Conservation (phyloP, 2,329 filamentous ascomycete genomes). For the Capronia americana region DNA sequence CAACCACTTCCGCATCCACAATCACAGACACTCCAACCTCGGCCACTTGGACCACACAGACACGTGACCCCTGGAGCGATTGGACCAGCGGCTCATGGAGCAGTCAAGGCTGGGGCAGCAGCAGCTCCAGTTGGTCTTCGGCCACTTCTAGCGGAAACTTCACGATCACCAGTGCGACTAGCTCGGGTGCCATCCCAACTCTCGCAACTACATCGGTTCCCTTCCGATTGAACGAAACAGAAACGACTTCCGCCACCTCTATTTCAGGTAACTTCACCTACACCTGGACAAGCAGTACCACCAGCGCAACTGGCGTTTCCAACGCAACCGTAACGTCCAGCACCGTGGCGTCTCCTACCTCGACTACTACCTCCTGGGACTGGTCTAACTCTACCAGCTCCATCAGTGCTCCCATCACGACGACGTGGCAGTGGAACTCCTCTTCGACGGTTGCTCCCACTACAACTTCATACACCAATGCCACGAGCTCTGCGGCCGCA, state of each 20-base stretch:
- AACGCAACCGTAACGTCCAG: conserved; percentile 20
- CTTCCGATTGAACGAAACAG: conserved; percentile 1
- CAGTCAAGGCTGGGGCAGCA: conserved; percentile 11
- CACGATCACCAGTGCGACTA: conserved; percentile 7
- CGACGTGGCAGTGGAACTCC: neutral
- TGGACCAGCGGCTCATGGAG: conserved; percentile 3
- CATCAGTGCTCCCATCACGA: neutral
- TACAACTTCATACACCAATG: conserved; percentile 6
- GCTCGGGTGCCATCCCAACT: conserved; percentile 16
- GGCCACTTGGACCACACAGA: conserved; percentile 5
- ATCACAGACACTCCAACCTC: neutral
- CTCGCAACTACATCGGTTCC: conserved; percentile 9
- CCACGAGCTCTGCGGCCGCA: conserved; percentile 17
- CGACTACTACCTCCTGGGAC: conserved; percentile 3
- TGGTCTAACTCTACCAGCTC: conserved; percentile 3
- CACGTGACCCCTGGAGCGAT: neutral
- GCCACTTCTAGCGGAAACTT: conserved; percentile 4
- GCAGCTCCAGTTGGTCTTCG: conserved; percentile 5
- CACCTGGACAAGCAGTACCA: conserved; percentile 7
- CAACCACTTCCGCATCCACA: neutral
- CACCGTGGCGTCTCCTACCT: conserved; percentile 7
- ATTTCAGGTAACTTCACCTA: neutral
- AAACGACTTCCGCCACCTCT: neutral
- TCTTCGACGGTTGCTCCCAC: neutral
- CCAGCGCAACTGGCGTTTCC: conserved; percentile 4